Percentiles rank a stretch among this genome's conserved stretches.
These are phyloP conservation scores for Coemansia sp. DNA, from an alignment of 192 early-diverging fungal genomes.

Conservation along the genomic window DNA sequence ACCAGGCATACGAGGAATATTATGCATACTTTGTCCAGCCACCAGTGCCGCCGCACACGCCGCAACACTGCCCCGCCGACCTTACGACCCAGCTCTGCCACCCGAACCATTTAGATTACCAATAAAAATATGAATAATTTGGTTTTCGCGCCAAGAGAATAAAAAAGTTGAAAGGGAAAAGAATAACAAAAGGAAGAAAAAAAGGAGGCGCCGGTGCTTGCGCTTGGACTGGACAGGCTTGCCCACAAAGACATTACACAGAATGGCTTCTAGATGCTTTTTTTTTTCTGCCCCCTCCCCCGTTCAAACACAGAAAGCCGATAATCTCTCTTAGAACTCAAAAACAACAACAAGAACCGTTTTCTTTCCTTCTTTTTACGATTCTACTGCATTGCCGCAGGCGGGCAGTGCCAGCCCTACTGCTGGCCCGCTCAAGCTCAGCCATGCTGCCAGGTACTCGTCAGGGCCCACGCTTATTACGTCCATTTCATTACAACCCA, in stretches of 20 bases:
- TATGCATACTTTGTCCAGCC: slow-evolving; percentile 47
- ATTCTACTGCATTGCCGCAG: not conserved
- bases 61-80: slow-evolving; percentile 8
- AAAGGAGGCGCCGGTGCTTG: not conserved
- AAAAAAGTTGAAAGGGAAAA: not conserved
- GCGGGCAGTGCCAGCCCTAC: slow-evolving; percentile 33
- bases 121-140: not conserved
- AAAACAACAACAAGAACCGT: not conserved
- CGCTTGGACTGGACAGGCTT: not conserved
- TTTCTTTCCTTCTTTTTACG: not conserved
- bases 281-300: not conserved
- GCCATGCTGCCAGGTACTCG: slow-evolving; percentile 38
- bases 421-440: slow-evolving; percentile 35
- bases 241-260: no score
- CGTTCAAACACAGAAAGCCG: not conserved
- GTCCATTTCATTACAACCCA: not conserved
- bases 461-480: not conserved
- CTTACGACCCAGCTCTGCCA: slow-evolving; percentile 6
- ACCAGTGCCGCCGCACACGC: slow-evolving; percentile 51
- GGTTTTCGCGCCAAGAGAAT: not conserved
- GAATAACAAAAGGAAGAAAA: not conserved
- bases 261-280: not conserved
- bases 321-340: not conserved
- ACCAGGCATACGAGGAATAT: slow-evolving; percentile 24
- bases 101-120: not conserved